A percentile compares a stretch with the other conserved stretches of the same genome.
These are phyloP conservation scores for Colletotrichum musae DNA, from an alignment of 2,329 filamentous ascomycete genomes.

Conservation along the genomic window DNA sequence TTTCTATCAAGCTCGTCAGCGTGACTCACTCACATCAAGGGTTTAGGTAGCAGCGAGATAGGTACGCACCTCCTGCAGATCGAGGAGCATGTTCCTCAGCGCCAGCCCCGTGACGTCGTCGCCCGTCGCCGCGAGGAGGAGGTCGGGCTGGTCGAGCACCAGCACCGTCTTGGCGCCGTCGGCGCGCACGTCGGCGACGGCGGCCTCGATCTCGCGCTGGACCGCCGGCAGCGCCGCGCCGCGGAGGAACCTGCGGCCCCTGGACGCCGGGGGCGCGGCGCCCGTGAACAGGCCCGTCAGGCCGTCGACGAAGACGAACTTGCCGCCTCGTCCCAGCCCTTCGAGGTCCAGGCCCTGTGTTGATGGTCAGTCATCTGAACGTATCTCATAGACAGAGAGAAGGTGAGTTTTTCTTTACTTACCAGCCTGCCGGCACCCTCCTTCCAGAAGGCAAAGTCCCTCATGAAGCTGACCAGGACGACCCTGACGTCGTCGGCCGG, in stretches of 20 bases:
- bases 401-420: constrained; percentile 47
- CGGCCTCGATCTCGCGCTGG: constrained; percentile 55
- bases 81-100: constrained; percentile 71
- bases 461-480: constrained; percentile 86
- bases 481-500: constrained; percentile 63
- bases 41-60: neutral
- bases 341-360: constrained; percentile 79
- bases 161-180: constrained; percentile 66
- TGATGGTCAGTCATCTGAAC: neutral
- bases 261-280: constrained; percentile 23
- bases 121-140: constrained; percentile 72
- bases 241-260: constrained; percentile 47
- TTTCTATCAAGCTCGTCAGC: constrained; percentile 56
- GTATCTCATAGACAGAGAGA: neutral
- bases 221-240: constrained; percentile 54
- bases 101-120: constrained; percentile 59
- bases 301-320: constrained; percentile 83
- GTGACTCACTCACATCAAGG: neutral
- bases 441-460: constrained; percentile 84
- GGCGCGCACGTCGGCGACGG: constrained; percentile 56
- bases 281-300: constrained; percentile 70
- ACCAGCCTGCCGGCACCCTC: constrained; percentile 79
- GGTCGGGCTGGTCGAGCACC: constrained; percentile 76
- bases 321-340: constrained; percentile 67
- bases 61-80: constrained; percentile 72